Evolutionary conservation across 23 red algal species (phyloP).

Genomic region (Agarophyton chilense): DNA sequence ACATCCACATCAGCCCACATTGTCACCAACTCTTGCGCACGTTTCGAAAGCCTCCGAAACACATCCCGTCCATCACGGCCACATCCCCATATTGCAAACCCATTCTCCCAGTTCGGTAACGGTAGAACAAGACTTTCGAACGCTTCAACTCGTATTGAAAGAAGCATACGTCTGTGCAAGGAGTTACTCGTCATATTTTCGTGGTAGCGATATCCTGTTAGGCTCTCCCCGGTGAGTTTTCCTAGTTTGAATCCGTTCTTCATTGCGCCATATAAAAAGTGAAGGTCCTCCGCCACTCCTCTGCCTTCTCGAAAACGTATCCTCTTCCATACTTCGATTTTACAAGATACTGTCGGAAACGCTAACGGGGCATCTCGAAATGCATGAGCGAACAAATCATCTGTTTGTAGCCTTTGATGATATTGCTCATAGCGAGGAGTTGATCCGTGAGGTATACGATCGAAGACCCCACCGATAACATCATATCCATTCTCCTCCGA

Average conservation of each 20-base stretch:
- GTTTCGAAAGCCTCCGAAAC: constrained; percentile 38
- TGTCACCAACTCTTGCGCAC: constrained; percentile 16
- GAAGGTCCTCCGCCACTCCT: constrained; percentile 50
- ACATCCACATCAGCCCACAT: constrained; percentile 67
- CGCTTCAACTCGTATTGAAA: constrained; percentile 66
- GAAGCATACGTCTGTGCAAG: constrained; percentile 44
- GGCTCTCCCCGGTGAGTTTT: constrained; percentile 37
- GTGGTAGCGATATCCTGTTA: constrained; percentile 57
- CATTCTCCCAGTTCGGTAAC: background rate
- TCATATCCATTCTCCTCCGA: background rate
- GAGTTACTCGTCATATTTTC: constrained; percentile 25
- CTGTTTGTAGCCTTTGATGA: constrained; percentile 16
- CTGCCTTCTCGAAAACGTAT: constrained; percentile 8
- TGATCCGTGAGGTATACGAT: constrained; percentile 44
- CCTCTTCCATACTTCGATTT: constrained; percentile 26
- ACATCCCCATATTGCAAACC: constrained; percentile 70
- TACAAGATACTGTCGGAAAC: constrained; percentile 72
- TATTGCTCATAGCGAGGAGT: constrained; percentile 72
- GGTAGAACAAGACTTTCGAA: constrained; percentile 68
- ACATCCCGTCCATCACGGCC: constrained; percentile 72
- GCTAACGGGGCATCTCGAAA: constrained; percentile 74
- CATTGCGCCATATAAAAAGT: constrained; percentile 51
- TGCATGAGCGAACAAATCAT: constrained; percentile 55
- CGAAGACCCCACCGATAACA: constrained; percentile 68
- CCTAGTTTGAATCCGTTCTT: constrained; percentile 34